Base-by-base conservation (phyloP, 1,284 basidiomycete genomes). In the Calocybe gambosa region DNA sequence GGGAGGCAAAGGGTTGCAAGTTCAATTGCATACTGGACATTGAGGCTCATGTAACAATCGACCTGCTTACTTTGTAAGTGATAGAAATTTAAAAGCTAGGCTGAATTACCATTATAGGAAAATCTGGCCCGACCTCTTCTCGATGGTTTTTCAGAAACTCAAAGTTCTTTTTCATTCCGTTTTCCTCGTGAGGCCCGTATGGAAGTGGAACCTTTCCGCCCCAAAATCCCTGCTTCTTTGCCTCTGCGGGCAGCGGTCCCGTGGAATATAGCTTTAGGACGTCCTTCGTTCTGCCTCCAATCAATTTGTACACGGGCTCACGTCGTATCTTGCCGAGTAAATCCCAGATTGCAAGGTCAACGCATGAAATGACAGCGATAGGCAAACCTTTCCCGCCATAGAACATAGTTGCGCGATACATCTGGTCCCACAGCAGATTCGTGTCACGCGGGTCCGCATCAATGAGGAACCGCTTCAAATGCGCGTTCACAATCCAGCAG, bases 271-370 rank as follows among this genome's bases (percentile, higher is more conserved):
- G 66, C 0, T 67, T 69, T 39, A 76, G 69, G 49, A 70, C 65
- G 43, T 71, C 69, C 62, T 72, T 73, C 42, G 69, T 73, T 26
- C 62, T 58, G 5, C 74, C 73, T 28, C 74, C 75, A 50, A 75
- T 77, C 67, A 76, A 69, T 62, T 75, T 74, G 66, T 76, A 76
- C 47, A 77, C 68, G 1, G 75, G 75, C 59, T 77, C 74, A 18
- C 62, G 61, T 23, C 75, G 68, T 50, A 77, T 67, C 60, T 76
- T 75, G 45, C 75, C 75, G 13, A 75, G 55, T 1, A 76, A 62
- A 54, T 77, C 75, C 75, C 74, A 76, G 46, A 77, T 63, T 21
- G 75, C 73, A 8, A 64, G 55, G 45, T 64, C 59, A 31, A 63
- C 55, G 43, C 47, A 49, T 3, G 46, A 48, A 41, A 59, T 61